Percentiles rank a stretch among this genome's conserved stretches.
Evolutionary conservation across 768 basidiomycete species (phyloP).

Genomic region (Polyporus arcularius): DNA sequence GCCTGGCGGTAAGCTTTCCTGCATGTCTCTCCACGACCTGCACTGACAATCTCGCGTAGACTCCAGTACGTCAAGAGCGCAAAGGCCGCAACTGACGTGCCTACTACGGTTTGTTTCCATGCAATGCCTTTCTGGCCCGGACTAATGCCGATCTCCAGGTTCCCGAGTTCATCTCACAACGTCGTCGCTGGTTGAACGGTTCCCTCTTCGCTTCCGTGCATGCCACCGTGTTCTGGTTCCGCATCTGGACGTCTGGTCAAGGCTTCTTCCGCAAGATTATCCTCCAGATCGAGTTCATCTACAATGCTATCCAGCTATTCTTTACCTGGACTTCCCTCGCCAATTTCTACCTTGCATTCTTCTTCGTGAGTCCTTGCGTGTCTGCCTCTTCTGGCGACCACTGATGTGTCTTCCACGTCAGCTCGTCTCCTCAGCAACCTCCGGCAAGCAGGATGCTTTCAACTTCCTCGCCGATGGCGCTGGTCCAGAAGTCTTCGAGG

Average conservation of each 20-base stretch:
- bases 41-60: constrained; percentile 34
- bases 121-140: neutral
- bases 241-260: constrained; percentile 92
- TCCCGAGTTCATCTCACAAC: constrained; percentile 93
- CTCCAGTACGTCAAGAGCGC: constrained; percentile 91
- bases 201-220: constrained; percentile 93
- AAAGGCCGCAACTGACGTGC: constrained; percentile 95
- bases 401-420: constrained; percentile 30
- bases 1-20: constrained; percentile 69
- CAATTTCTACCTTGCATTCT: constrained; percentile 94
- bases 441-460: constrained; percentile 66
- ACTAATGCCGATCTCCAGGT: constrained; percentile 41
- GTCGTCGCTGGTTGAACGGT: constrained; percentile 87
- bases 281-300: constrained; percentile 85
- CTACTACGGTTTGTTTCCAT: constrained; percentile 56
- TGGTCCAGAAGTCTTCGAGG: constrained; percentile 71
- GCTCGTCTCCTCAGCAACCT: constrained; percentile 81
- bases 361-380: constrained; percentile 65
- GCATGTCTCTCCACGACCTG: neutral
- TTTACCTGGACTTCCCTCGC: constrained; percentile 95
- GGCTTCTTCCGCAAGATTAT: constrained; percentile 80
- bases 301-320: constrained; percentile 84
- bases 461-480: constrained; percentile 75
- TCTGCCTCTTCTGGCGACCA: constrained; percentile 20
- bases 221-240: constrained; percentile 85